Evolutionary conservation across 2,329 filamentous ascomycete species (phyloP), one percentile per base, ranked within the genome.

Genomic region (Elsinoe ampelina): DNA sequence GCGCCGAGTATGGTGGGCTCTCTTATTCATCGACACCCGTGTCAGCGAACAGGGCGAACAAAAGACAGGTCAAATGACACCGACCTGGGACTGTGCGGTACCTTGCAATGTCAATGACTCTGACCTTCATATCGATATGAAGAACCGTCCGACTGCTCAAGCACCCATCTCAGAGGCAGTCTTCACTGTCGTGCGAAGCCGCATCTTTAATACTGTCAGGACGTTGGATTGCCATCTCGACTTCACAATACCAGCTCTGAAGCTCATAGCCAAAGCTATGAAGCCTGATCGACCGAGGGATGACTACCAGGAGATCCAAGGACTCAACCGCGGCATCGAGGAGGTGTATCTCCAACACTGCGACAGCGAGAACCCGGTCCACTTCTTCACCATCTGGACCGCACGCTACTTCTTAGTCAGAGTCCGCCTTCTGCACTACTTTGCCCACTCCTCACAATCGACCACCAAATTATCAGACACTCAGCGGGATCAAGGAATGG

Each of bases 1-100:
- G n/a, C 79, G 85, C 51, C 77, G 86, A 36, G 71, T 89, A 1
- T 89, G 85, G 85, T 89, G 85, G 85, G 80, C 82, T 32, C 74
- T 90, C 13, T 76, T 85, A 1, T 74, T 81, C 22, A 85, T 87
- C 61, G 86, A 90, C 67, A 76, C 79, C 59, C 82, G 86, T 19
- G 79, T 87, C 36, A 78, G 82, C 57, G 85, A 89, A 66, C 79
- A 88, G 68, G 78, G 81, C 2, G 79, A 80, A 50, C 80, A 64
- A 57, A 73, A 69, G 59, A 63, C 62, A 8, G 58, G 66, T 1
- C 65, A 61, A 2, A 58, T 78, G 12, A 59, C 61, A 59, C 74
- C 75, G 1, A 72, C 68, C 1, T 78, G 75, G 74, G 71, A 75
- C 60, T 75, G 72, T 56, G 67, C 62, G 12, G 51, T 64, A 10